Percentiles rank a stretch among this genome's conserved stretches.
phyloP scores from a whole-genome alignment of 306 rosid species.

The Datisca glomerata region DNA sequence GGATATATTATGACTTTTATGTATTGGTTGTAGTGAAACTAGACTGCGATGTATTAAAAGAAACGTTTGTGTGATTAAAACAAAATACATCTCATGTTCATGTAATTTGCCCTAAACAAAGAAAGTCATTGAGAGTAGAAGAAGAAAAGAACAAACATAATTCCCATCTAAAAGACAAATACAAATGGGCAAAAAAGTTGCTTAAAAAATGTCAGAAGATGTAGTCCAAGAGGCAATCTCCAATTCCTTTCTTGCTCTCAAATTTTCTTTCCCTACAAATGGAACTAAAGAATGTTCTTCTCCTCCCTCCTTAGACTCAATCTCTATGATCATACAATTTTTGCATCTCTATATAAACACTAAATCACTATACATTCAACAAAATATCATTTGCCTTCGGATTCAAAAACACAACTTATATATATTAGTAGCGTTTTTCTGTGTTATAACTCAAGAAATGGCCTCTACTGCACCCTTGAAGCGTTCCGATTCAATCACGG shows the following conservation, averaged over 20 bases:
- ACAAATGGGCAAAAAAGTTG: not conserved
- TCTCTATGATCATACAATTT: no score
- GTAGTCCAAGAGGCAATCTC: not conserved
- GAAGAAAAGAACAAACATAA: not conserved
- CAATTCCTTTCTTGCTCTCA: slow-evolving; percentile 59
- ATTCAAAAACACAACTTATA: not conserved
- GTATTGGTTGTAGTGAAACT: no score
- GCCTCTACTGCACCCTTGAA: slow-evolving; percentile 33
- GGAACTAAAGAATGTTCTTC: slow-evolving; percentile 22
- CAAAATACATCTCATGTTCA: no score
- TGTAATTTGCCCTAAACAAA: no score
- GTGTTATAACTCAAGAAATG: no score
- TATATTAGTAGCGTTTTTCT: not conserved
- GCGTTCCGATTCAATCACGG: slow-evolving; percentile 54
- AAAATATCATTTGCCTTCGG: not conserved
- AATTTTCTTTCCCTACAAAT: slow-evolving; percentile 20
- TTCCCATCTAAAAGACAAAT: slow-evolving; percentile 8
- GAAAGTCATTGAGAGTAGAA: not conserved
- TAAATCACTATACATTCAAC: not conserved
- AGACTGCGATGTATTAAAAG: no score
- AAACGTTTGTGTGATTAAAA: no score
- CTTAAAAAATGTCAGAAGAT: not conserved
- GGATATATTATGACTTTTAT: no score
- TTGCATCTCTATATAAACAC: not conserved
- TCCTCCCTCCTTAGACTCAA: slow-evolving; percentile 8